A percentile compares a stretch with the other conserved stretches of the same genome.
Evolutionary conservation across 2,329 filamentous ascomycete genomes (phyloP).

Genomic region (Fusarium tanahbumbuense): DNA sequence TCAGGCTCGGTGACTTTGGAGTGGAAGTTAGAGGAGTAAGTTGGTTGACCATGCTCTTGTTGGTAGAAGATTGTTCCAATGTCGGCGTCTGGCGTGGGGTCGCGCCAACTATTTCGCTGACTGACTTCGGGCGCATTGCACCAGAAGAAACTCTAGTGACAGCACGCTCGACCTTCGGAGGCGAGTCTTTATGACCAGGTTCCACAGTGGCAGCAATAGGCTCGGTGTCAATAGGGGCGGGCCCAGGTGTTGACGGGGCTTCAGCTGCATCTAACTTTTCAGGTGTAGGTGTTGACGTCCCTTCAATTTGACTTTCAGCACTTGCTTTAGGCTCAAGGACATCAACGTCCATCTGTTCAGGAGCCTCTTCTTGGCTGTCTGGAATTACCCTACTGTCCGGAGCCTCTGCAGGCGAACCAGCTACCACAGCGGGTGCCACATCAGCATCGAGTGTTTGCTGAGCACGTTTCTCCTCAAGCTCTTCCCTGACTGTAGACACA

Average conservation of each 20-base stretch:
- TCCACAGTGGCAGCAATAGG: slow-evolving; percentile 3
- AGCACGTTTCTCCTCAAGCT: background rate
- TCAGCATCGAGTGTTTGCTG: background rate
- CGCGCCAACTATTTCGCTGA: slow-evolving; percentile 77
- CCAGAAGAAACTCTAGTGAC: slow-evolving; percentile 77
- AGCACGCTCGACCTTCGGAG: slow-evolving; percentile 61
- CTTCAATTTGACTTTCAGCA: slow-evolving; percentile 21
- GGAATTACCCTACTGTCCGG: slow-evolving; percentile 47
- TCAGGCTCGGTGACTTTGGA: slow-evolving; percentile 56
- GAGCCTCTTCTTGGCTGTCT: slow-evolving; percentile 51
- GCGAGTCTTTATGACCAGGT: slow-evolving; percentile 31
- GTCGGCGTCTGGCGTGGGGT: slow-evolving; percentile 55
- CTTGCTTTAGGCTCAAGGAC: slow-evolving; percentile 40
- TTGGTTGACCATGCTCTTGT: slow-evolving; percentile 50
- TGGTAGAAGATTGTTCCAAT: slow-evolving; percentile 51
- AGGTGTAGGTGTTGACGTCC: background rate
- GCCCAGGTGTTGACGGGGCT: slow-evolving; percentile 24
- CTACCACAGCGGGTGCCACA: background rate
- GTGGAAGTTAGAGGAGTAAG: slow-evolving; percentile 58
- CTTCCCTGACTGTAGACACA: background rate
- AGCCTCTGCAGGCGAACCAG: slow-evolving; percentile 5
- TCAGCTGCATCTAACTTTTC: slow-evolving; percentile 20
- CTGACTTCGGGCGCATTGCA: slow-evolving; percentile 76
- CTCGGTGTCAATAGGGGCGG: background rate
- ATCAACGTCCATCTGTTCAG: slow-evolving; percentile 53